phyloP scores from a whole-genome alignment of 352 stramenopile species.

The Globisporangium paddicum region DNA sequence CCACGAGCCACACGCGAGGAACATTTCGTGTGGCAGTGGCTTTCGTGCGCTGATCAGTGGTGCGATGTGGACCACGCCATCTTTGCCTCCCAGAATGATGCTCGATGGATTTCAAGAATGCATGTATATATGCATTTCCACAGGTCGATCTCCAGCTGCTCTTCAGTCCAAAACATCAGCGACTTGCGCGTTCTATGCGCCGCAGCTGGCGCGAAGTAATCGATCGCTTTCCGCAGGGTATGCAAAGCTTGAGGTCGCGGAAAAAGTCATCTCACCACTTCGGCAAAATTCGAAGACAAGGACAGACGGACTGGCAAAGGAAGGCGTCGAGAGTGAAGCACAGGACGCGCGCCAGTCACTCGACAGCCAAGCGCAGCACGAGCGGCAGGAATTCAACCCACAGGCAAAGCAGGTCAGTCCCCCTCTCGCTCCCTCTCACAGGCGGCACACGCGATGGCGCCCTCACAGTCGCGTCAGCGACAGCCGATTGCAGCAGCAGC shows the following conservation, averaged over 20 bases:
- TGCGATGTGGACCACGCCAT: background rate
- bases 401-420: background rate
- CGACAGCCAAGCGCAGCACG: background rate
- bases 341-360: no score
- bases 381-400: background rate
- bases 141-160: background rate
- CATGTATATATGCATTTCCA: background rate
- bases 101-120: background rate
- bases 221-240: background rate
- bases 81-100: background rate
- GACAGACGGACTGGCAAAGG: background rate
- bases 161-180: background rate
- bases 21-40: conserved; percentile 5
- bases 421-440: background rate
- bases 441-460: background rate
- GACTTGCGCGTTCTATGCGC: background rate
- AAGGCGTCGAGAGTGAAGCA: background rate
- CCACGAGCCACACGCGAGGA: background rate
- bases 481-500: background rate
- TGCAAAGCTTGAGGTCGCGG: background rate
- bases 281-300: conserved; percentile 3
- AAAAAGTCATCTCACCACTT: background rate
- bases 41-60: background rate
- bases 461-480: background rate
- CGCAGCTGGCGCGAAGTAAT: background rate